phyloP scores from a whole-genome alignment of 2,329 filamentous ascomycete species.

The Phaeosphaeria sp. region DNA sequence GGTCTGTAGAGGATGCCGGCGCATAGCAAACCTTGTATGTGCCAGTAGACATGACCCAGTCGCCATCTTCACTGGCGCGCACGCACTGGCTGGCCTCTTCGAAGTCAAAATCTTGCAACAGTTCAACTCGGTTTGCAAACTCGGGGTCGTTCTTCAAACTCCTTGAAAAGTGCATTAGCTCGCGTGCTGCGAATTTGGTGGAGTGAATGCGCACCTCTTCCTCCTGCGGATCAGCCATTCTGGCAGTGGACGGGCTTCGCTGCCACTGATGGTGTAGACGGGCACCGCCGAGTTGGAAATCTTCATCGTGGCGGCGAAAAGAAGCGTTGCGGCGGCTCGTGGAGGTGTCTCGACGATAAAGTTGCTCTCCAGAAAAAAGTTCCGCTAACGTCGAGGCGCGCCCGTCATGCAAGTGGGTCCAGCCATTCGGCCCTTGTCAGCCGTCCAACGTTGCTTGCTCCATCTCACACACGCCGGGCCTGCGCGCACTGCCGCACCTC shows the following conservation, averaged over 20 bases:
- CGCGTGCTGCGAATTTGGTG: not conserved
- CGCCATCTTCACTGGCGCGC: slow-evolving; percentile 89
- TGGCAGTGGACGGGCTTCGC: slow-evolving; percentile 83
- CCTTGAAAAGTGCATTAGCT: slow-evolving; percentile 15
- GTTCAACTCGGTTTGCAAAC: slow-evolving; percentile 90
- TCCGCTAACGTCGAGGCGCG: not conserved
- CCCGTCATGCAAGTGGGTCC: slow-evolving; percentile 3
- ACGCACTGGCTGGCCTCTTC: slow-evolving; percentile 94
- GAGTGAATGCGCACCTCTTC: slow-evolving; percentile 63
- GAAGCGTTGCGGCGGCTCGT: slow-evolving; percentile 6
- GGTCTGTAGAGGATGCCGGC: not conserved
- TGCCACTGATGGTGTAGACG: slow-evolving; percentile 94
- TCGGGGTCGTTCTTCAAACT: slow-evolving; percentile 92
- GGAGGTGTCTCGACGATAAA: not conserved
- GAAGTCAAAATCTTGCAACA: slow-evolving; percentile 97
- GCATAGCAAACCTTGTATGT: slow-evolving; percentile 28
- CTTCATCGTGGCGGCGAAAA: slow-evolving; percentile 66
- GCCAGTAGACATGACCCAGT: slow-evolving; percentile 68
- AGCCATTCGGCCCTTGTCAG: not conserved
- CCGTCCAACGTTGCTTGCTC: not conserved
- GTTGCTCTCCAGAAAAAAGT: slow-evolving; percentile 8
- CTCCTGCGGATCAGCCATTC: slow-evolving; percentile 93
- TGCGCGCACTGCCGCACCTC: slow-evolving; percentile 1
- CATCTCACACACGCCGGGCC: slow-evolving; percentile 4
- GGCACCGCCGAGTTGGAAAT: slow-evolving; percentile 82